Evolutionary conservation across 306 rosid species (phyloP).

Genomic region (Cicer arietinum): DNA sequence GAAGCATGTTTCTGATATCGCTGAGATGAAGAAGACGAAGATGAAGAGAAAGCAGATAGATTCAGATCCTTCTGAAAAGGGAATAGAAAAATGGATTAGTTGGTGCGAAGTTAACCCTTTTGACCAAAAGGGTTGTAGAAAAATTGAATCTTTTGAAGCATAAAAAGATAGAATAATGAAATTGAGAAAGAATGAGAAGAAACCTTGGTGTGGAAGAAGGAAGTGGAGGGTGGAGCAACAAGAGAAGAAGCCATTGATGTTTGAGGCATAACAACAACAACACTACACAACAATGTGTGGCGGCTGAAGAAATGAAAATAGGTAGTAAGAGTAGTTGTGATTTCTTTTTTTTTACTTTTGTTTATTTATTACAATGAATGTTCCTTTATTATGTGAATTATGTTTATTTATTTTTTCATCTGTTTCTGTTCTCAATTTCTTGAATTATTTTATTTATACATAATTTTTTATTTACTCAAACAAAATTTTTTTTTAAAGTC

Average conservation of each 20-base stretch:
- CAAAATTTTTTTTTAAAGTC: too few species aligned
- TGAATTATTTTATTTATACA: too few species aligned
- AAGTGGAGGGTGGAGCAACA: constrained; percentile 53
- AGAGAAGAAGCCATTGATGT: constrained; percentile 67
- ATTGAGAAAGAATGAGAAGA: neutral
- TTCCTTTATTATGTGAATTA: too few species aligned
- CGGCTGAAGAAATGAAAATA: constrained; percentile 15
- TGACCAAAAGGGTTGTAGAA: constrained; percentile 11
- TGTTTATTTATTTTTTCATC: too few species aligned
- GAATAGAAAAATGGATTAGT: neutral
- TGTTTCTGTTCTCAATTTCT: too few species aligned
- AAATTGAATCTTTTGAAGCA: neutral
- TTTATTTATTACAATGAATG: too few species aligned
- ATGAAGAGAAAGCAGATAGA: constrained; percentile 53
- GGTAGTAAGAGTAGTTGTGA: too few species aligned
- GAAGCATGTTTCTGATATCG: constrained; percentile 53
- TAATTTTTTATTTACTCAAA: too few species aligned
- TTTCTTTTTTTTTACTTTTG: too few species aligned
- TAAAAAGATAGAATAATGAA: neutral
- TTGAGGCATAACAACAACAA: neutral
- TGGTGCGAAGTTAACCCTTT: constrained; percentile 22
- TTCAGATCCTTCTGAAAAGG: constrained; percentile 55
- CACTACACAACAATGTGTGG: neutral
- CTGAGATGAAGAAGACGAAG: constrained; percentile 50
- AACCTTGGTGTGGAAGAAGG: constrained; percentile 62